Evolutionary conservation across 2,329 filamentous ascomycete genomes (phyloP).

Genomic region (Phyllosticta citrichinensis): DNA sequence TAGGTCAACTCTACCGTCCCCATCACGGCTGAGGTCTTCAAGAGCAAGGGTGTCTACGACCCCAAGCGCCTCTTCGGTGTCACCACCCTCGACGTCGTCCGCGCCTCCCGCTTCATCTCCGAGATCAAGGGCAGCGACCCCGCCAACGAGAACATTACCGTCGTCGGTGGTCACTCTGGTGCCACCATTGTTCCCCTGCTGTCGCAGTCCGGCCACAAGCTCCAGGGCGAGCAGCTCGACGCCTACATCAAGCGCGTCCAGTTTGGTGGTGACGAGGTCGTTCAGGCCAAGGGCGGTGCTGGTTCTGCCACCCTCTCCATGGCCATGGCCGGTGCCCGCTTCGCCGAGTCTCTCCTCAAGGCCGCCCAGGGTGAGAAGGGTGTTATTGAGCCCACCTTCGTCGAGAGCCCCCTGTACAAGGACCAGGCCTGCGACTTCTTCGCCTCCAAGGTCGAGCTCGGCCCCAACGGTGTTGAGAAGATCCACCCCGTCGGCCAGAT

Average conservation of each 20-base stretch:
- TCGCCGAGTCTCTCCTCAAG: constrained; percentile 87
- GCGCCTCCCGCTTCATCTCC: constrained; percentile 94
- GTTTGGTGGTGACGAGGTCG: constrained; percentile 98
- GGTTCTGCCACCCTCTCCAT: constrained; percentile 97
- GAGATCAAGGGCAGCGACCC: constrained; percentile 88
- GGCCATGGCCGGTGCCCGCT: constrained; percentile 83
- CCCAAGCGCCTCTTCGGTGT: constrained; percentile 98
- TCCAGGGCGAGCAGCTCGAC: constrained; percentile 63
- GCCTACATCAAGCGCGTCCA: constrained; percentile 88
- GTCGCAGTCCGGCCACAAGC: constrained; percentile 84
- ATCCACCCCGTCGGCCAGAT: constrained; percentile 80
- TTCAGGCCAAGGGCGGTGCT: constrained; percentile 97
- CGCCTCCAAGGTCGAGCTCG: constrained; percentile 87
- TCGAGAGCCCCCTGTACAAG: constrained; percentile 96
- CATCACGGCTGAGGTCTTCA: constrained; percentile 95
- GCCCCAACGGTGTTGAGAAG: constrained; percentile 91
- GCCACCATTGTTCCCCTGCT: constrained; percentile 98
- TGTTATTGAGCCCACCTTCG: constrained; percentile 90
- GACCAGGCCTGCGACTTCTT: constrained; percentile 98
- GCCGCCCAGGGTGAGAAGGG: constrained; percentile 89
- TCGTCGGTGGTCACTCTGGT: constrained; percentile 94
- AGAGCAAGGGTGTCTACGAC: constrained; percentile 92
- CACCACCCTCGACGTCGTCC: constrained; percentile 97
- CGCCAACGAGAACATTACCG: constrained; percentile 85
- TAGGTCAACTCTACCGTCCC: constrained; percentile 97